A percentile compares a stretch with the other conserved stretches of the same genome.
Conservation (phyloP, 2,329 filamentous ascomycete genomes). For the Ascochyta koolunga region DNA sequence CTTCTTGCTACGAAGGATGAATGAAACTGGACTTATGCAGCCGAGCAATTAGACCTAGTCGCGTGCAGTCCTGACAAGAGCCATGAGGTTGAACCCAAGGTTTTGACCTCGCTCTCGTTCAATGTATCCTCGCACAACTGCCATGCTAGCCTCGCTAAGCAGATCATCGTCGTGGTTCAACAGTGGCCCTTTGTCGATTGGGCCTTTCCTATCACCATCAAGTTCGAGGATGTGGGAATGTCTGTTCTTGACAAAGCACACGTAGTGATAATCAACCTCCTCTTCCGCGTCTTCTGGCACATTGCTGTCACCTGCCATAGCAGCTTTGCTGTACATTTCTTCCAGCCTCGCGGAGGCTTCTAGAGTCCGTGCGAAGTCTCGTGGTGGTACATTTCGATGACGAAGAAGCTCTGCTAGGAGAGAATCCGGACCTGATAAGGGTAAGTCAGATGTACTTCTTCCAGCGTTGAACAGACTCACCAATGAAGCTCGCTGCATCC, state of each 20-base stretch:
- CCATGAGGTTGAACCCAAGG: too few species aligned
- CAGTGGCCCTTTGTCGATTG: too few species aligned
- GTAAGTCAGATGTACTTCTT: not conserved
- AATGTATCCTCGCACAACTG: too few species aligned
- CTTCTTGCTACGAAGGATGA: too few species aligned
- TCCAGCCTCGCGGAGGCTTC: slow-evolving; percentile 35
- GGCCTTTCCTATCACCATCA: too few species aligned
- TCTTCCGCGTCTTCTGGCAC: slow-evolving; percentile 37
- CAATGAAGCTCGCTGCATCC: slow-evolving; percentile 66
- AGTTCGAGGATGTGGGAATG: too few species aligned
- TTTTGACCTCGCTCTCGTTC: too few species aligned
- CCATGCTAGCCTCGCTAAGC: too few species aligned
- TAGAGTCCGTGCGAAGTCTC: slow-evolving; percentile 7
- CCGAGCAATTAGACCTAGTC: too few species aligned
- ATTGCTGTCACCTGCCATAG: slow-evolving; percentile 35
- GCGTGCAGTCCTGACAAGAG: too few species aligned
- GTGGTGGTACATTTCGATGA: slow-evolving; percentile 6
- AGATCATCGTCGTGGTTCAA: too few species aligned
- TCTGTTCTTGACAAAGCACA: slow-evolving; percentile 31
- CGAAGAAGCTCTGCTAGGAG: not conserved
- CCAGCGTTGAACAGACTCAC: slow-evolving; percentile 40
- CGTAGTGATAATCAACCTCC: slow-evolving; percentile 45
- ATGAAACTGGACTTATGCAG: too few species aligned
- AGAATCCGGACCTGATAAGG: slow-evolving; percentile 16
- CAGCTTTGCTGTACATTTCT: slow-evolving; percentile 24